These are phyloP conservation scores for Taphrina pruni DNA, from an alignment of 1,139 yeast genomes.

Conservation along the genomic window DNA sequence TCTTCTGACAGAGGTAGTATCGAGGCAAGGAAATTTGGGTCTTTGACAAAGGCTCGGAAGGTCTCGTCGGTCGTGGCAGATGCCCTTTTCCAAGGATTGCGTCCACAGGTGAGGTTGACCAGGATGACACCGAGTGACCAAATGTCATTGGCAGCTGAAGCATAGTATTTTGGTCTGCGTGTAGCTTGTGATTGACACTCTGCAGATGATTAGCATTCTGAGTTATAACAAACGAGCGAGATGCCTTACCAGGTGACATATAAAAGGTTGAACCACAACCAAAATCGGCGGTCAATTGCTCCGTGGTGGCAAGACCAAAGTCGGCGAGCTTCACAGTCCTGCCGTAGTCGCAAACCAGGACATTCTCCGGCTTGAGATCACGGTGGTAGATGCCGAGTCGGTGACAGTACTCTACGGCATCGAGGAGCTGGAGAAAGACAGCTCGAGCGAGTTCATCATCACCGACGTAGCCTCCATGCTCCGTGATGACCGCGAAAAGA, in stretches of 20 bases:
- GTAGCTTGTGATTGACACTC: slow-evolving; percentile 44
- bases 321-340: slow-evolving; percentile 72
- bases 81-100: slow-evolving; percentile 93
- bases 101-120: slow-evolving; percentile 77
- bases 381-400: slow-evolving; percentile 75
- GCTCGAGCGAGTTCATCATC: slow-evolving; percentile 66
- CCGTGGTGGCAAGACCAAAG: slow-evolving; percentile 79
- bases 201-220: slow-evolving; percentile 48
- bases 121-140: slow-evolving; percentile 88
- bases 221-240: slow-evolving; percentile 50
- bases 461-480: slow-evolving; percentile 61
- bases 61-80: slow-evolving; percentile 64
- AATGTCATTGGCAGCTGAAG: slow-evolving; percentile 76
- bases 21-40: slow-evolving; percentile 61
- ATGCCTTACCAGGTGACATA: slow-evolving; percentile 89
- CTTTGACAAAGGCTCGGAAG: slow-evolving; percentile 59
- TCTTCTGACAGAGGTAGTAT: slow-evolving; percentile 73
- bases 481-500: slow-evolving; percentile 73
- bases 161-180: slow-evolving; percentile 45
- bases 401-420: slow-evolving; percentile 74
- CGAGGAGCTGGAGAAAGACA: slow-evolving; percentile 75
- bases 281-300: slow-evolving; percentile 67
- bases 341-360: slow-evolving; percentile 70
- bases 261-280: slow-evolving; percentile 88
- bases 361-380: slow-evolving; percentile 89